phyloP scores from a whole-genome alignment of 306 rosid species.

The Trifolium fragiferum region DNA sequence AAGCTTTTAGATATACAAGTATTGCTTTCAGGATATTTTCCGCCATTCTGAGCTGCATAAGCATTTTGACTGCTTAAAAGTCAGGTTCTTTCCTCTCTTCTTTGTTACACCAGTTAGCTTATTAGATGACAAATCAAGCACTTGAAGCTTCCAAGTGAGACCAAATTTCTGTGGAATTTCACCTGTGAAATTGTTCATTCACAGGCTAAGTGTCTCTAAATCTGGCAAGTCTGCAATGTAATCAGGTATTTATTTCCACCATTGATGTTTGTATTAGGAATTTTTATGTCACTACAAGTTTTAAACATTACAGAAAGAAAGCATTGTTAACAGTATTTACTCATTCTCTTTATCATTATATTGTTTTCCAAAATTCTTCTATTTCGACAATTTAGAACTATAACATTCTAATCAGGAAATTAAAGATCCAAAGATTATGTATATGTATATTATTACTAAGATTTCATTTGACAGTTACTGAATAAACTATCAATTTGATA shows the following conservation, averaged over 20 bases:
- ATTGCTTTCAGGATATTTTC: conserved; percentile 76
- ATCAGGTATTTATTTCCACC: conserved; percentile 59
- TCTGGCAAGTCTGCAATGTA: conserved; percentile 63
- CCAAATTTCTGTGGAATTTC: conserved; percentile 73
- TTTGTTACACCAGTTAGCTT: conserved; percentile 64
- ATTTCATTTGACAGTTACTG: not conserved
- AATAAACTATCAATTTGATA: too few relatives aligned
- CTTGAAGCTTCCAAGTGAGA: conserved; percentile 61
- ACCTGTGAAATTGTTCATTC: conserved; percentile 89
- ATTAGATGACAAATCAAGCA: conserved; percentile 76
- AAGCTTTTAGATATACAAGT: conserved; percentile 77
- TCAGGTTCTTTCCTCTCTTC: conserved; percentile 54
- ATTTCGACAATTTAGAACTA: too few relatives aligned
- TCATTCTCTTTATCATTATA: not conserved
- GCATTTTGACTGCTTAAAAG: conserved; percentile 73
- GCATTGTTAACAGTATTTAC: not conserved
- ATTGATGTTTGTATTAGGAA: not conserved
- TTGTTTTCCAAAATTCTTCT: not conserved
- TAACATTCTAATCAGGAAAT: too few relatives aligned
- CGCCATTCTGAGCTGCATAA: conserved; percentile 78
- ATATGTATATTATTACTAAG: not conserved
- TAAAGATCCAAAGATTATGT: not conserved
- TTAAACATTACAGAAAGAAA: not conserved
- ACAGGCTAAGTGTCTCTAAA: conserved; percentile 63
- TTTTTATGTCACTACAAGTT: not conserved